A percentile compares a stretch with the other conserved stretches of the same genome.
These are phyloP conservation scores for Quercus tomentella DNA, from an alignment of 331 rosid genomes.

Conservation along the genomic window DNA sequence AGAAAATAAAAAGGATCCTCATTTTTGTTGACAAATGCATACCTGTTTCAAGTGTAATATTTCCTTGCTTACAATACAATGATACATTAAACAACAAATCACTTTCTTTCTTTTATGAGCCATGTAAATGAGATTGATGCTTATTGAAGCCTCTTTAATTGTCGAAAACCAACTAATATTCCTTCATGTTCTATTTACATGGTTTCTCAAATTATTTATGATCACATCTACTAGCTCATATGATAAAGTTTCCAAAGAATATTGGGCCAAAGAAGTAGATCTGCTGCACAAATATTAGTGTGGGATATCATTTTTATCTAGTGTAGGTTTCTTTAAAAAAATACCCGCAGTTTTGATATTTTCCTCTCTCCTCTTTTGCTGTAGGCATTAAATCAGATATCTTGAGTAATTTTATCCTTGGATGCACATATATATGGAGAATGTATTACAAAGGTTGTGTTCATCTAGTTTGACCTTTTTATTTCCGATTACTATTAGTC, in stretches of 20 bases:
- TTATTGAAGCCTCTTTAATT: background rate
- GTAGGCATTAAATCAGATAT: conserved; percentile 78
- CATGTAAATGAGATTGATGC: background rate
- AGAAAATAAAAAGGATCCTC: background rate
- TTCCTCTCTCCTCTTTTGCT: conserved; percentile 5
- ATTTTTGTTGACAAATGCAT: background rate
- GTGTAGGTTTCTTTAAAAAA: background rate
- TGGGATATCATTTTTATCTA: background rate
- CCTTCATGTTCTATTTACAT: background rate
- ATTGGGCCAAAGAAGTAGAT: conserved; percentile 61
- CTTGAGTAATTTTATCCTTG: conserved; percentile 65
- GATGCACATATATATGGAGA: conserved; percentile 72
- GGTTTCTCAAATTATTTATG: background rate
- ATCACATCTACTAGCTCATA: conserved; percentile 49
- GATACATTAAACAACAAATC: background rate
- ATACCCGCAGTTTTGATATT: background rate
- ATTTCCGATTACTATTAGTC: too few species aligned
- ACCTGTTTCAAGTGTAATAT: background rate
- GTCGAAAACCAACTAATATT: background rate
- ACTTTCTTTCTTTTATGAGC: background rate
- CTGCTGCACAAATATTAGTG: background rate
- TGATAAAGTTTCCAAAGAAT: conserved; percentile 73
- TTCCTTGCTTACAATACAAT: background rate
- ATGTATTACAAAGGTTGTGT: conserved; percentile 43
- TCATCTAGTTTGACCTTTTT: too few species aligned